These are phyloP conservation scores for Bipolaris oryzae DNA, from an alignment of 2,329 filamentous ascomycete species.

Conservation along the genomic window DNA sequence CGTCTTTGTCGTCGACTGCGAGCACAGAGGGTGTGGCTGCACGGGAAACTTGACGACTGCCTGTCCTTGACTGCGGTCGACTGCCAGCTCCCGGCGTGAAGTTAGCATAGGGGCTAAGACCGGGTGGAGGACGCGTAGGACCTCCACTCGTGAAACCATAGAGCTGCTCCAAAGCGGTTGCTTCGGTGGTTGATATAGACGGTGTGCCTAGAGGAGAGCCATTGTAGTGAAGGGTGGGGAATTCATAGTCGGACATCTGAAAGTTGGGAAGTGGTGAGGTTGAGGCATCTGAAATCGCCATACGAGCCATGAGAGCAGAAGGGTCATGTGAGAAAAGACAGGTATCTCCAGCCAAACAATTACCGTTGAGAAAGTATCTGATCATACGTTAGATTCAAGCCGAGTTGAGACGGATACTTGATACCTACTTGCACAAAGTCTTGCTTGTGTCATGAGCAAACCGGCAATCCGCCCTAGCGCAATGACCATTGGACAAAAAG, in stretches of 20 bases:
- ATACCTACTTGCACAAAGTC: conserved; percentile 93
- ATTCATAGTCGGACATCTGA: conserved; percentile 83
- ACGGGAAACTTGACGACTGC: conserved; percentile 77
- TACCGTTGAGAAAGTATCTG: conserved; percentile 95
- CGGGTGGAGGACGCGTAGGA: conserved; percentile 66
- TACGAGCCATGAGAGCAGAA: conserved; percentile 79
- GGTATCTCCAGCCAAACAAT: conserved; percentile 89
- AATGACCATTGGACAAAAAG: conserved; percentile 93
- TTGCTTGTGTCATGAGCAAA: conserved; percentile 97
- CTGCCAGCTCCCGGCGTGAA: conserved; percentile 62
- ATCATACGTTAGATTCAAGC: conserved; percentile 32
- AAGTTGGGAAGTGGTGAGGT: conserved; percentile 72
- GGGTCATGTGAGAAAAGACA: conserved; percentile 99
- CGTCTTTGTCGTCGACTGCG: conserved; percentile 90
- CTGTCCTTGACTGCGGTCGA: conserved; percentile 79
- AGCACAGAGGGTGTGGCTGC: conserved; percentile 70
- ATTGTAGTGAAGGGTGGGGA: conserved; percentile 71
- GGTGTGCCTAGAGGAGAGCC: conserved; percentile 51
- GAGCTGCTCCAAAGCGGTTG: conserved; percentile 51
- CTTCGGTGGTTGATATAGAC: conserved; percentile 50
- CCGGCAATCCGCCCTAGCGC: conserved; percentile 90
- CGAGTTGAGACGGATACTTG: not conserved
- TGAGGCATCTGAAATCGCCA: conserved; percentile 72
- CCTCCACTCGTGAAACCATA: conserved; percentile 44
- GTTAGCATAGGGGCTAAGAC: conserved; percentile 67